Conservation (phyloP, 2,329 filamentous ascomycete genomes). For the Cordyceps cateniannulata region DNA sequence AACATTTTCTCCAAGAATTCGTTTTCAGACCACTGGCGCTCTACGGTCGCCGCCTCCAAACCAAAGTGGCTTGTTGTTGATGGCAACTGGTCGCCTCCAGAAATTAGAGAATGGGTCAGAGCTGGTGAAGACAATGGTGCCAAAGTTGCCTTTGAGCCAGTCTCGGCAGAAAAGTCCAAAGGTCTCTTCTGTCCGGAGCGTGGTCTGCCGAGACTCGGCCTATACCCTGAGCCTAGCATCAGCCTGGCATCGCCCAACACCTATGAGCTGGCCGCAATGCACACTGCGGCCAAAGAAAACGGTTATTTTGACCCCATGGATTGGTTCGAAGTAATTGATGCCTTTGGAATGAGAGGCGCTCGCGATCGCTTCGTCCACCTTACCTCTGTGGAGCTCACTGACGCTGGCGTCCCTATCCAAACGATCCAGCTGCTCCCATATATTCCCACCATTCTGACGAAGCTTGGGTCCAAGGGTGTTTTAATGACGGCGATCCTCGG, state of each 20-base stretch:
- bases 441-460: conserved; percentile 77
- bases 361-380: conserved; percentile 64
- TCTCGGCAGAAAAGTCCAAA: conserved; percentile 72
- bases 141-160: conserved; percentile 77
- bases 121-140: conserved; percentile 49
- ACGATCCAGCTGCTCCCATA: conserved; percentile 80
- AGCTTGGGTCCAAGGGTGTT: conserved; percentile 70
- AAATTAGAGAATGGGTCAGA: conserved; percentile 63
- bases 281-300: conserved; percentile 58
- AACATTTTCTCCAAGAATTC: conserved; percentile 61
- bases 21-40: conserved; percentile 52
- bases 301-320: conserved; percentile 60
- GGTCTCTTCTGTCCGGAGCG: conserved; percentile 53
- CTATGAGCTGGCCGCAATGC: conserved; percentile 75
- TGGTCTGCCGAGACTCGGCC: conserved; percentile 32
- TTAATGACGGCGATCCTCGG: conserved; percentile 66
- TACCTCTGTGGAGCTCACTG: conserved; percentile 62
- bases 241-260: conserved; percentile 77
- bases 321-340: conserved; percentile 79
- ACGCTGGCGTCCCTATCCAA: conserved; percentile 77
- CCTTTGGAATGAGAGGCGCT: conserved; percentile 69
- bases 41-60: conserved; percentile 46
- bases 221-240: conserved; percentile 58
- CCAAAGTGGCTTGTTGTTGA: conserved; percentile 81
- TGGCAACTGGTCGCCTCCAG: conserved; percentile 69